These are phyloP conservation scores for Paraphaeosphaeria minitans DNA, from an alignment of 2,329 filamentous ascomycete genomes.

Conservation along the genomic window DNA sequence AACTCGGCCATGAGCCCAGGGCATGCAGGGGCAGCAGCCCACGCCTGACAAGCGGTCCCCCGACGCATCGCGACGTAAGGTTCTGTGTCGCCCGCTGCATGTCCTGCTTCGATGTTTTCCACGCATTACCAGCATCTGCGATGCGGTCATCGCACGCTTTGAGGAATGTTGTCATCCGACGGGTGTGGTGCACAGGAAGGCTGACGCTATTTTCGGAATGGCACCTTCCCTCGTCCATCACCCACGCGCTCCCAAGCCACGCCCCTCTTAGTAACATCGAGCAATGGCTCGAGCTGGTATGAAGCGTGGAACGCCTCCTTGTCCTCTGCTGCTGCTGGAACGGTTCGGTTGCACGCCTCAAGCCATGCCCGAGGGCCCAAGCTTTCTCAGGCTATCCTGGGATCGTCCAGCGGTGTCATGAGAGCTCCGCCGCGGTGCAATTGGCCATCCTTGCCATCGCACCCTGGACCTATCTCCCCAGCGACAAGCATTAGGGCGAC, in stretches of 20 bases:
- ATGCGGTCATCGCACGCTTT: conserved; percentile 13
- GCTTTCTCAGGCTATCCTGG: conserved; percentile 30
- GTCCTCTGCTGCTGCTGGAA: conserved; percentile 39
- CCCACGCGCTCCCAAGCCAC: conserved; percentile 34
- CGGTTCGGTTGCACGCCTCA: conserved; percentile 43
- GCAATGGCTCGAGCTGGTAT: conserved; percentile 26
- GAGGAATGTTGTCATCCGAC: conserved; percentile 25
- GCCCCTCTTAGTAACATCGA: conserved; percentile 37
- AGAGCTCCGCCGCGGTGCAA: conserved; percentile 29
- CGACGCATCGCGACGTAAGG: conserved; percentile 13
- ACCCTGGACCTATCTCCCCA: conserved; percentile 29
- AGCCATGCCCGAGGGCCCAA: conserved; percentile 44
- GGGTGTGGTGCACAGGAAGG: conserved; percentile 29
- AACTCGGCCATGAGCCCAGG: conserved; percentile 9
- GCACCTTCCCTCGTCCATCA: conserved; percentile 17
- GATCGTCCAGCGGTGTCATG: conserved; percentile 23
- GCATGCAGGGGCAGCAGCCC: conserved; percentile 23
- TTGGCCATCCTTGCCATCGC: conserved; percentile 26
- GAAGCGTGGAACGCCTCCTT: conserved; percentile 36
- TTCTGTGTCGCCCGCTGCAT: conserved; percentile 7
- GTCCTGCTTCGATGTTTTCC: not conserved
- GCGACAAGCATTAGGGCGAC: conserved; percentile 22
- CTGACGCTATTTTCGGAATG: conserved; percentile 38
- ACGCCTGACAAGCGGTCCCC: conserved; percentile 10
- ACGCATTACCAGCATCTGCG: conserved; percentile 2